phyloP scores from a whole-genome alignment of 495 filamentous ascomycete genomes.

The Lichenothelia convexa region DNA sequence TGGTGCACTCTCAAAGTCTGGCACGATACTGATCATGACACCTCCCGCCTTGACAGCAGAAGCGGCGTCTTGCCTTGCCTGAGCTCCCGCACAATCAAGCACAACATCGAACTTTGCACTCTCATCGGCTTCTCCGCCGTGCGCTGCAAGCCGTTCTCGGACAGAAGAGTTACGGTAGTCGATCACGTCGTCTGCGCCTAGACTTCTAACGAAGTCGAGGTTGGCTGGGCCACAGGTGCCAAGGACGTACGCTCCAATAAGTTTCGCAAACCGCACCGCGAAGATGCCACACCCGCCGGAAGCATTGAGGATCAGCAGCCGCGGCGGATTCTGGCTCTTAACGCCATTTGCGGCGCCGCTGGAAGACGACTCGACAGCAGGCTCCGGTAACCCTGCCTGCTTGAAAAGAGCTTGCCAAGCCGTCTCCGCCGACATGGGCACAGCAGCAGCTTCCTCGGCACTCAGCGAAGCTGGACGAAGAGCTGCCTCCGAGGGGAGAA shows the following conservation, averaged over 20 bases:
- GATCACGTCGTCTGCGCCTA: slow-evolving; percentile 30
- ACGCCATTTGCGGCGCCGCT: no score
- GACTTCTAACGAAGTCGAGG: slow-evolving; percentile 21
- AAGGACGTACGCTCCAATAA: slow-evolving; percentile 26
- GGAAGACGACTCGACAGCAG: no score
- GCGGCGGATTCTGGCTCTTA: slow-evolving; percentile 16
- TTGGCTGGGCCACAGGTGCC: slow-evolving; percentile 24
- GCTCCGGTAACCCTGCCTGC: slow-evolving; percentile 23
- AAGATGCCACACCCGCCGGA: slow-evolving; percentile 36
- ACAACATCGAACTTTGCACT: slow-evolving; percentile 28
- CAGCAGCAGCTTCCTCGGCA: slow-evolving; percentile 31
- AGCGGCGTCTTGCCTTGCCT: slow-evolving; percentile 29
- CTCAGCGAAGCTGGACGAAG: slow-evolving; percentile 28
- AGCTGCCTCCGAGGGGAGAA: slow-evolving; percentile 30
- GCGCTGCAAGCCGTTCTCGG: no score
- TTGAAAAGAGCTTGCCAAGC: slow-evolving; percentile 43
- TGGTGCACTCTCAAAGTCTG: no score
- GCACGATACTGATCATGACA: slow-evolving; percentile 30
- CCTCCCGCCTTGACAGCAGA: slow-evolving; percentile 25
- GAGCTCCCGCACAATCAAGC: slow-evolving; percentile 32
- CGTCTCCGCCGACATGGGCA: slow-evolving; percentile 34
- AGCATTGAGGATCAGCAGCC: slow-evolving; percentile 32
- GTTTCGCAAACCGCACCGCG: slow-evolving; percentile 34
- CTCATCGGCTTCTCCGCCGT: neutral
- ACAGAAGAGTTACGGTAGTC: slow-evolving; percentile 26